phyloP scores from a whole-genome alignment of 257 asterid genomes.

The Cinchona pubescens region DNA sequence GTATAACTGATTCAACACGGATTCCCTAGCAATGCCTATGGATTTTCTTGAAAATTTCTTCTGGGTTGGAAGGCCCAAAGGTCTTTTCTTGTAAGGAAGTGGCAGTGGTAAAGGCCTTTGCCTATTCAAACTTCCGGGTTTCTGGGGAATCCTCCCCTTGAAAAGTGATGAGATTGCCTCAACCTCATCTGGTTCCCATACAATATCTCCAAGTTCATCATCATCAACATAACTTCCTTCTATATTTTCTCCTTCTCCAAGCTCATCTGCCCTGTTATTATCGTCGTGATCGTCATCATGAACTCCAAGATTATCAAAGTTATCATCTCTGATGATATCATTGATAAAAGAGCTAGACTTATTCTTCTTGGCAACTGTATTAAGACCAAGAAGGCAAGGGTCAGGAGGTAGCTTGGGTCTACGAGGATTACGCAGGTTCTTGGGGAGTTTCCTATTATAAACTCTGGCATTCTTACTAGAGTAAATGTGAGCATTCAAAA shows the following conservation, averaged over 20 bases:
- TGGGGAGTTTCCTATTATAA: conserved; percentile 43
- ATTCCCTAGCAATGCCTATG: conserved; percentile 36
- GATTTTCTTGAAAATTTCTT: conserved; percentile 45
- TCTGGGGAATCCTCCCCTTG: conserved; percentile 71
- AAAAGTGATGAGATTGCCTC: conserved; percentile 87
- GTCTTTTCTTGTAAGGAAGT: conserved; percentile 62
- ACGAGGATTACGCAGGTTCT: conserved; percentile 57
- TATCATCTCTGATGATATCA: background rate
- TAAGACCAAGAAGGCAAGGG: conserved; percentile 11
- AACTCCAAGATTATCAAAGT: conserved; percentile 8
- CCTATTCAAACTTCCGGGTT: conserved; percentile 62
- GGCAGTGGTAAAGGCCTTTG: conserved; percentile 68
- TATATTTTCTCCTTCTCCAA: background rate
- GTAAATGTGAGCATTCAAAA: conserved; percentile 20
- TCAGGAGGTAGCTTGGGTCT: conserved; percentile 59
- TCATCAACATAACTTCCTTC: conserved; percentile 16
- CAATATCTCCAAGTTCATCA: conserved; percentile 27
- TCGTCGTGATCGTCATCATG: conserved; percentile 25
- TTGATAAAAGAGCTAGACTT: conserved; percentile 20
- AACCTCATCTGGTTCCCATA: conserved; percentile 71
- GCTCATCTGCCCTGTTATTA: background rate
- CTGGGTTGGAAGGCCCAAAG: conserved; percentile 61
- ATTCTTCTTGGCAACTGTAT: conserved; percentile 1
- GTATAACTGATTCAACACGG: conserved; percentile 55
- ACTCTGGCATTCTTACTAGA: conserved; percentile 15